phyloP scores from a whole-genome alignment of 192 early-diverging fungal genomes.

The Bifiguratus adelaidae region DNA sequence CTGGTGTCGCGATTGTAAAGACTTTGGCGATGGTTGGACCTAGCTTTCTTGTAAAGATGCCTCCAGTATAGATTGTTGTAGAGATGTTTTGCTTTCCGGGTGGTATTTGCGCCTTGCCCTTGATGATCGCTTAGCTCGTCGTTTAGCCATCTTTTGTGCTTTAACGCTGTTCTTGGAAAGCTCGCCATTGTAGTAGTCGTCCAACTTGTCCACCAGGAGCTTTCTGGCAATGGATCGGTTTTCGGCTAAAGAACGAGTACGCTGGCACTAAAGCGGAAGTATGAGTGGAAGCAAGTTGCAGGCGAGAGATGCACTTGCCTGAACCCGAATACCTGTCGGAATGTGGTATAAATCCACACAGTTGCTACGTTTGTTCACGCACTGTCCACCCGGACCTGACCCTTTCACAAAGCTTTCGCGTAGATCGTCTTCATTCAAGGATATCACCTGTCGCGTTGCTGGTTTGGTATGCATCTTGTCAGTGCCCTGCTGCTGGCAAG shows the following conservation, averaged over 20 bases:
- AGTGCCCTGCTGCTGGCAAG: too few species aligned
- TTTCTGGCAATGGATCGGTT: conserved; percentile 64
- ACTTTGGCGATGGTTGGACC: conserved; percentile 22
- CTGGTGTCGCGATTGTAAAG: conserved; percentile 13
- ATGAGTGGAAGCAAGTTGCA: not conserved
- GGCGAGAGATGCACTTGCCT: conserved; percentile 14
- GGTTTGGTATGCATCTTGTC: too few species aligned
- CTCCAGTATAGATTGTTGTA: too few species aligned
- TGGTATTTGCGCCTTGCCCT: conserved; percentile 56
- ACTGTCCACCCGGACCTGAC: conserved; percentile 71
- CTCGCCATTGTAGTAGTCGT: conserved; percentile 52
- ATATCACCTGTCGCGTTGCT: too few species aligned
- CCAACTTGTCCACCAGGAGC: conserved; percentile 51
- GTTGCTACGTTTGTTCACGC: conserved; percentile 67
- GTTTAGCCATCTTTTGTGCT: conserved; percentile 45
- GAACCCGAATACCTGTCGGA: conserved; percentile 55
- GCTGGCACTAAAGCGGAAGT: conserved; percentile 45
- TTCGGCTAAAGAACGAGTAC: conserved; percentile 57
- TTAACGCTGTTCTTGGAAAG: conserved; percentile 49
- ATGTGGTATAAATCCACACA: conserved; percentile 65
- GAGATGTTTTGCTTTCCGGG: too few species aligned
- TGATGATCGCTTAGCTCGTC: conserved; percentile 38
- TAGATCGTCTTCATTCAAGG: conserved; percentile 60
- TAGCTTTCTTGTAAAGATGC: too few species aligned
- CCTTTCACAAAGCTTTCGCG: conserved; percentile 67